phyloP scores from a whole-genome alignment of 2,329 filamentous ascomycete species.

The Colletotrichum sp. region DNA sequence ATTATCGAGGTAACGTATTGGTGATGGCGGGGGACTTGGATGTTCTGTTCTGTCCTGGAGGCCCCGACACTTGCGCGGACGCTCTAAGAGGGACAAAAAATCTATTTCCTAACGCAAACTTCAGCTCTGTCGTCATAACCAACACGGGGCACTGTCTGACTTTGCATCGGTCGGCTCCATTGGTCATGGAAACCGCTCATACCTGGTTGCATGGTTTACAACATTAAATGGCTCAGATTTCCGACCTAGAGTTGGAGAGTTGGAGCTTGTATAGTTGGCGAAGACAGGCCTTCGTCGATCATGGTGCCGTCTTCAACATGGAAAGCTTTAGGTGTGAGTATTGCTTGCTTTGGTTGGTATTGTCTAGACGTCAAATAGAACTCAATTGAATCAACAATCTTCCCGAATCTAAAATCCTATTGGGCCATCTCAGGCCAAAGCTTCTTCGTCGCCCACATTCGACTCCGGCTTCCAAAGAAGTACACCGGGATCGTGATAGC shows the following conservation, averaged over 20 bases:
- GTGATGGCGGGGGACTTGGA: neutral
- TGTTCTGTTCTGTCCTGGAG: neutral
- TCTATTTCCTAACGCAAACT: neutral
- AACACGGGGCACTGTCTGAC: neutral
- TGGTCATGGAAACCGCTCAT: neutral
- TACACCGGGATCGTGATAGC: neutral
- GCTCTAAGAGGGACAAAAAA: neutral
- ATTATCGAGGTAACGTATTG: neutral
- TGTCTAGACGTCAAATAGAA: too few relatives aligned
- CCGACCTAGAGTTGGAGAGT: fast-evolving
- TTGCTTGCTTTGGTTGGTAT: too few relatives aligned
- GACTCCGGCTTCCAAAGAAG: neutral
- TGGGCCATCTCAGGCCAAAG: neutral
- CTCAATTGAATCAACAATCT: neutral
- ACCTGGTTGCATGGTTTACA: neutral
- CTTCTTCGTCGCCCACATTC: conserved; percentile 4
- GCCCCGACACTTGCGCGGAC: neutral
- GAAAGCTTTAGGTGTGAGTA: neutral
- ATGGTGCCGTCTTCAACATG: neutral
- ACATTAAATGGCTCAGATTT: neutral
- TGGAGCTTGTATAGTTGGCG: neutral
- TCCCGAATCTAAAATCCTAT: neutral
- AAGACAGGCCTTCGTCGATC: fast-evolving
- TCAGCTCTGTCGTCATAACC: neutral
- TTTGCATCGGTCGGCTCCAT: neutral